Evolutionary conservation across 2,329 filamentous ascomycete genomes (phyloP).

Genomic region (Herpotrichia juniperi): DNA sequence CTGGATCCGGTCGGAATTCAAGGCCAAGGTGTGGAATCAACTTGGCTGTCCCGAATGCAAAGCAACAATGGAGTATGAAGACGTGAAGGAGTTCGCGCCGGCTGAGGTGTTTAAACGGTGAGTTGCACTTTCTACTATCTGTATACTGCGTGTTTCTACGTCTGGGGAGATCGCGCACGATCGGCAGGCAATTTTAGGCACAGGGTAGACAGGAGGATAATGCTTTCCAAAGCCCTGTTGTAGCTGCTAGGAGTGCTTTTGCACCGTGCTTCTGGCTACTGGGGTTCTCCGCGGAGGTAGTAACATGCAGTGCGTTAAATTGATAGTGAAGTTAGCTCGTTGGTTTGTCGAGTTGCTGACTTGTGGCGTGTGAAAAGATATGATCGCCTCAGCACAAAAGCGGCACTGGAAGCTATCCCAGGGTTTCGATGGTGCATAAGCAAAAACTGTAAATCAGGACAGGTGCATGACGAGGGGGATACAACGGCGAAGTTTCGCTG

Average conservation of each 20-base stretch:
- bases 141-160: not conserved
- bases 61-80: constrained; percentile 49
- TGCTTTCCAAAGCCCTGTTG: too few species aligned
- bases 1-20: constrained; percentile 48
- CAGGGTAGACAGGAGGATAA: too few species aligned
- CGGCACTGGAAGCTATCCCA: constrained; percentile 50
- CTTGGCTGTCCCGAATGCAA: constrained; percentile 62
- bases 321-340: too few species aligned
- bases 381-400: constrained; percentile 52
- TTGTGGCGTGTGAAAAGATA: constrained; percentile 34
- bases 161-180: too few species aligned
- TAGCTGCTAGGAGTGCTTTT: too few species aligned
- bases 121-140: not conserved
- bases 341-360: too few species aligned
- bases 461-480: constrained; percentile 54
- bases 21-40: constrained; percentile 50
- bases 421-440: constrained; percentile 61
- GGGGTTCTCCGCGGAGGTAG: too few species aligned
- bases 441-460: constrained; percentile 58
- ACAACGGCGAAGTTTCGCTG: constrained; percentile 51
- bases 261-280: too few species aligned
- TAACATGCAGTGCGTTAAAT: too few species aligned
- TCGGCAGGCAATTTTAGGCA: too few species aligned
- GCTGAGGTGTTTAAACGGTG: constrained; percentile 52
- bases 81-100: constrained; percentile 55